Evolutionary conservation across 139 green algal genomes (phyloP).

Genomic region (Pleodorina starrii): DNA sequence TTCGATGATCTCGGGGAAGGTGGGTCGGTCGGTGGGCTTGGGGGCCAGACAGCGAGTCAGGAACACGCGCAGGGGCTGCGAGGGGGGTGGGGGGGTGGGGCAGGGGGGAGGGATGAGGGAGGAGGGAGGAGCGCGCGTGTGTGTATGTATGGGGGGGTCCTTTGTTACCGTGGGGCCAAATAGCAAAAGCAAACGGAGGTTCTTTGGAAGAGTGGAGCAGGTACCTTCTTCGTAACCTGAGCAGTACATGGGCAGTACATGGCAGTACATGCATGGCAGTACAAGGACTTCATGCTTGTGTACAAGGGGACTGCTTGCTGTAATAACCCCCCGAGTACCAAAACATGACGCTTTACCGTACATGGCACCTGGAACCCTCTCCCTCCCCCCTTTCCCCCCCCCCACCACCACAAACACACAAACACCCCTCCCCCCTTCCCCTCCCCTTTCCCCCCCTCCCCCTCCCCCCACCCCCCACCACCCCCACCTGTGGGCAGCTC

Average conservation of each 20-base stretch:
- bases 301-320: not conserved
- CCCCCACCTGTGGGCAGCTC: conserved; percentile 45
- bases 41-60: conserved; percentile 32
- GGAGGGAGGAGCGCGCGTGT: not conserved
- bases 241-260: too few relatives aligned
- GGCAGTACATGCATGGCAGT: too few relatives aligned
- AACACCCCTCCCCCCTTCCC: not conserved
- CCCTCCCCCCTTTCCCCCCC: not conserved
- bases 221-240: not conserved
- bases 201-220: not conserved
- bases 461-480: not conserved
- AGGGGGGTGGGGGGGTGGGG: not conserved
- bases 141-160: not conserved
- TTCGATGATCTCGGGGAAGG: conserved; percentile 47
- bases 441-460: not conserved
- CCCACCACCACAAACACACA: not conserved
- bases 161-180: not conserved
- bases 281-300: not conserved
- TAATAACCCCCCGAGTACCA: not conserved
- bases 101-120: not conserved
- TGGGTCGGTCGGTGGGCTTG: conserved; percentile 44
- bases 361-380: not conserved
- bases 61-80: conserved; percentile 40
- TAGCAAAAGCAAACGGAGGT: not conserved
- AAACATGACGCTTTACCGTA: too few relatives aligned